Evolutionary conservation across 2,329 filamentous ascomycete species (phyloP), one percentile per base, ranked within the genome.

Genomic region (Ascochyta viciae-villosae): DNA sequence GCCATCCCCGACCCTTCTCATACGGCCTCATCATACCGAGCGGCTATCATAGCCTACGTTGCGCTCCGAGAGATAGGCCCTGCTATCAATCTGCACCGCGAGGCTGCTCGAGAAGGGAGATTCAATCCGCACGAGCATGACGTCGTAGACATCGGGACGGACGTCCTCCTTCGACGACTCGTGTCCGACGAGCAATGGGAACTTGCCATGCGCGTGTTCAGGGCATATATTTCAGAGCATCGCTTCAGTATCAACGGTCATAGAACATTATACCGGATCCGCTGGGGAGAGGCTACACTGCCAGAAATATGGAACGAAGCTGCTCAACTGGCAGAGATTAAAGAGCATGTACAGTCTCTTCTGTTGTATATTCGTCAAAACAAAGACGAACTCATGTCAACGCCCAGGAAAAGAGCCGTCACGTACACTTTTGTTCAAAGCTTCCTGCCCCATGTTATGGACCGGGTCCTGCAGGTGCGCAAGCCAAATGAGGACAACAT

Each of bases 31-130:
- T 77, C 81, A 48, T 86, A 84, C 64, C 65, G 75, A 47, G 66
- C 74, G 37, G 75, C 79, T 24, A 76, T 81, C 22, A 72, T 73
- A 39, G 77, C 82, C 22, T 76, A 80, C 55, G 59, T 84, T 24
- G 67, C 62, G n/a, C 68, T 80, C 15, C 67, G 74, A 19, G 70
- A 78, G 54, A 55, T 76, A 13, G 73, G 74, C 3, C 63, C 65
- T 4, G 74, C 80, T 10, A 69, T 77, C 10, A 51, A 64, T 13
- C 63, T 83, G n/a, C 79, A 80, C 52, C 31, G 26, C 22, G 1
- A 8, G 5, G 53, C 53, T 10, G 47, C 47, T 10, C 9, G 10
- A 6, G 26, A 15, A 10, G 47, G 19, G 4, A n/a, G 33, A 27
- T 56, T 56, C 22, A 33, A 43, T 16, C 44, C 53, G 12, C 24